Conservation (phyloP, 2,329 filamentous ascomycete species). For the Pseudogymnoascus sp. region DNA sequence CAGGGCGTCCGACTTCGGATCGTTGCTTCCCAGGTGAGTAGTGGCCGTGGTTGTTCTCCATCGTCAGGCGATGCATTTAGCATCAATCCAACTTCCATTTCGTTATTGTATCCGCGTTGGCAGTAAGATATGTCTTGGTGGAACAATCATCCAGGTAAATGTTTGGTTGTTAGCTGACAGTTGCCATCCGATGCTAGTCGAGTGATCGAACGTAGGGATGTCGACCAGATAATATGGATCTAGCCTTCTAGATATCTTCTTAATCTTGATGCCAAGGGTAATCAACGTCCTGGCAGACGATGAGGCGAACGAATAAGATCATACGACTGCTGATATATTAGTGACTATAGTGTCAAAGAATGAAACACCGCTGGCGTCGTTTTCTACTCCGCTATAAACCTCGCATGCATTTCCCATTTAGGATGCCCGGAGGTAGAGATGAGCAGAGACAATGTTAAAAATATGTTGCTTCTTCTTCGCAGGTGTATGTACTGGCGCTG, state of each 20-base stretch:
- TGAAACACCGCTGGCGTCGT: neutral
- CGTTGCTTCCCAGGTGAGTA: constrained; percentile 10
- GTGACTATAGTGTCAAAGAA: neutral
- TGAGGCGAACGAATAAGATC: neutral
- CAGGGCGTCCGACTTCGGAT: constrained; percentile 27
- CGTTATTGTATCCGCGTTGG: constrained; percentile 10
- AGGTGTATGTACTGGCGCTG: constrained; percentile 3
- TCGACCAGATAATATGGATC: neutral
- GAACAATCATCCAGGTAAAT: neutral
- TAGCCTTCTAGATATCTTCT: neutral
- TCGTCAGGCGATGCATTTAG: constrained; percentile 24
- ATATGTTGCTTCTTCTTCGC: neutral
- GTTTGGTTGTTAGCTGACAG: neutral
- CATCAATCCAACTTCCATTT: constrained; percentile 28
- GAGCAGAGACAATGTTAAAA: neutral
- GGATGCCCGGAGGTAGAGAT: neutral
- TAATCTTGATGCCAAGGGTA: neutral
- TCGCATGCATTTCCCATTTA: neutral
- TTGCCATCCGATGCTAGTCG: neutral
- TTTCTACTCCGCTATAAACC: neutral
- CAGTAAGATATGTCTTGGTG: neutral
- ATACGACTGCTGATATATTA: neutral
- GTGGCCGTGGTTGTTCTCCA: constrained; percentile 22
- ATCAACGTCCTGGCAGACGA: neutral
- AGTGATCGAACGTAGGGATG: neutral